phyloP scores from a whole-genome alignment of 2,329 filamentous ascomycete species.

The Ophiostoma ulmi region DNA sequence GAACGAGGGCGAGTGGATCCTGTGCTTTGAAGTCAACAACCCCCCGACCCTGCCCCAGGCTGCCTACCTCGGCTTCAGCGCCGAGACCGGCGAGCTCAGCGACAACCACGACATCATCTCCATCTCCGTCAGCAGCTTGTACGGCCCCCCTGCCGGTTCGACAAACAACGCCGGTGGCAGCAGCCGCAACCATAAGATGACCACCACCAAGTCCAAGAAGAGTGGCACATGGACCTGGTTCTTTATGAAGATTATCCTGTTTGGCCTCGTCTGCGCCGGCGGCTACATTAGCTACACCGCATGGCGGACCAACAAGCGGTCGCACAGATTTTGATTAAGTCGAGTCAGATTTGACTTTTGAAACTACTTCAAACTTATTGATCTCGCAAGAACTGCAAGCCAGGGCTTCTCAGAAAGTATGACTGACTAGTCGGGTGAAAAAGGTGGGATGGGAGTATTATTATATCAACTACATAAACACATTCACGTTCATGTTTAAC shows the following conservation, averaged over 20 bases:
- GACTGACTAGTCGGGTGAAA: no score
- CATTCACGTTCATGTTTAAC: not conserved
- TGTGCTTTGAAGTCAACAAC: slow-evolving; percentile 73
- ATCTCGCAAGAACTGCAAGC: not conserved
- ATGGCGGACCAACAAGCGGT: slow-evolving; percentile 64
- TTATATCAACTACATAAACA: not conserved
- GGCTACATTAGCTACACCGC: slow-evolving; percentile 81
- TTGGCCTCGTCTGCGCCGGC: slow-evolving; percentile 64
- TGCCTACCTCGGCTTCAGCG: slow-evolving; percentile 69
- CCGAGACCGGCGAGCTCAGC: slow-evolving; percentile 91
- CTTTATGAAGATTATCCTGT: slow-evolving; percentile 76
- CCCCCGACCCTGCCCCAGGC: slow-evolving; percentile 73
- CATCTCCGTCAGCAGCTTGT: slow-evolving; percentile 81
- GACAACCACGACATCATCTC: slow-evolving; percentile 97
- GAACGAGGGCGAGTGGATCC: slow-evolving; percentile 76
- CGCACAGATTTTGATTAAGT: slow-evolving; percentile 47
- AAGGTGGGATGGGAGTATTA: not conserved
- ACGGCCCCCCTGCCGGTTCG: slow-evolving; percentile 52
- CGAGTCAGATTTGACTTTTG: no score
- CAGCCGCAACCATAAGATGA: slow-evolving; percentile 31
- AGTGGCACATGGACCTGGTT: slow-evolving; percentile 56
- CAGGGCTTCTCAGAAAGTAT: not conserved
- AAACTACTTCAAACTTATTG: no score
- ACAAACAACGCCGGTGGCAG: slow-evolving; percentile 38
- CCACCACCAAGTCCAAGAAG: slow-evolving; percentile 39